phyloP scores from a whole-genome alignment of 2,329 filamentous ascomycete genomes.

The Colletotrichum acutatum region DNA sequence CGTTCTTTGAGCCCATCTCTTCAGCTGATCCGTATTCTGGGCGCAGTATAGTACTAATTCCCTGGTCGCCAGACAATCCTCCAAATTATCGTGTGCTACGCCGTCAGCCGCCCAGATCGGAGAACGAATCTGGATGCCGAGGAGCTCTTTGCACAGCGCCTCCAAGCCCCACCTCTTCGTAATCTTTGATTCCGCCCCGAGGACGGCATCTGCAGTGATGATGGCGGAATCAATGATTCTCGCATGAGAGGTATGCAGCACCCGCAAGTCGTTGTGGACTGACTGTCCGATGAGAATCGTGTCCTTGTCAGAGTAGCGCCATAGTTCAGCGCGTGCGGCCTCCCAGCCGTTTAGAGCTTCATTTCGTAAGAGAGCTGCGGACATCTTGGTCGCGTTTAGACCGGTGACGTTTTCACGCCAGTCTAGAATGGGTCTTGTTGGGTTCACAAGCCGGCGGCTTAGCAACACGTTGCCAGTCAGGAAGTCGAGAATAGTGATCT shows the following conservation, averaged over 20 bases:
- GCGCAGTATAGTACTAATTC: neutral
- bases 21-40: neutral
- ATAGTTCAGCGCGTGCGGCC: constrained; percentile 54
- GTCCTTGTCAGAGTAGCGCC: constrained; percentile 50
- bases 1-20: neutral
- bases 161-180: neutral
- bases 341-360: constrained; percentile 52
- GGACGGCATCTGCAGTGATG: constrained; percentile 44
- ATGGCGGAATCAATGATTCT: constrained; percentile 57
- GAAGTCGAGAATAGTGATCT: neutral
- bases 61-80: neutral
- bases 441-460: neutral
- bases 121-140: neutral
- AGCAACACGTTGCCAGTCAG: neutral
- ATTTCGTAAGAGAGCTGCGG: neutral
- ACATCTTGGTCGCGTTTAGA: neutral
- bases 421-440: neutral
- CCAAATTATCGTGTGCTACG: neutral
- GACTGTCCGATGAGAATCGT: constrained; percentile 62
- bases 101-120: neutral
- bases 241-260: constrained; percentile 54
- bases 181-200: neutral
- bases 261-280: constrained; percentile 55
- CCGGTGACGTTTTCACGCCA: constrained; percentile 5
- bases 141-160: neutral